A percentile compares a stretch with the other conserved stretches of the same genome.
Evolutionary conservation across 371 early-diverging fungal species (phyloP).

Genomic region (Aphelidium insulamus): DNA sequence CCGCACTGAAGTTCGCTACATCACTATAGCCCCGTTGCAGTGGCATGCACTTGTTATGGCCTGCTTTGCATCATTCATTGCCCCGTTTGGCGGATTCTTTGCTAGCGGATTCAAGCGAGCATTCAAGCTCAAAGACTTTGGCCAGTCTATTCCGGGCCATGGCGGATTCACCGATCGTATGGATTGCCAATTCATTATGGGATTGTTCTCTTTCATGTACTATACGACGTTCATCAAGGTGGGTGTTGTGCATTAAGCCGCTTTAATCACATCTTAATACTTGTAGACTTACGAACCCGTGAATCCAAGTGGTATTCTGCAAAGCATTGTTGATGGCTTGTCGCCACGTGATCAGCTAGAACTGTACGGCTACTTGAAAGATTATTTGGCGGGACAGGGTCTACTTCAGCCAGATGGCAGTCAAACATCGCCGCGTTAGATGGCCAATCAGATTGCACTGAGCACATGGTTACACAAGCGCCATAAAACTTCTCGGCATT

Average conservation of each 20-base stretch:
- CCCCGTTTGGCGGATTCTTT: slow-evolving; percentile 99
- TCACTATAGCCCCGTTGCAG: slow-evolving; percentile 58
- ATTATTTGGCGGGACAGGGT: slow-evolving; percentile 31
- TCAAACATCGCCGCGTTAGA: neutral
- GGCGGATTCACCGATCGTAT: slow-evolving; percentile 98
- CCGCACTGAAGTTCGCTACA: slow-evolving; percentile 3
- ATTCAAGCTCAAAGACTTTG: slow-evolving; percentile 96
- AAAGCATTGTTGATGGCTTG: slow-evolving; percentile 21
- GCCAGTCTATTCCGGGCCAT: slow-evolving; percentile 91
- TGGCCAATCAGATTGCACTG: too few species aligned
- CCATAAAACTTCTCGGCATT: too few species aligned
- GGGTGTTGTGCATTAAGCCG: neutral
- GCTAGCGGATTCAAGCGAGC: slow-evolving; percentile 96
- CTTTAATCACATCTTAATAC: slow-evolving; percentile 3
- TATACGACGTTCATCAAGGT: slow-evolving; percentile 66
- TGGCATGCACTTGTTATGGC: slow-evolving; percentile 75
- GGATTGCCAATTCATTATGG: slow-evolving; percentile 97
- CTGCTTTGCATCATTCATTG: slow-evolving; percentile 86
- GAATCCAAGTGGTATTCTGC: slow-evolving; percentile 28
- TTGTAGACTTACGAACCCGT: slow-evolving; percentile 18
- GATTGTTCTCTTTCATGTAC: slow-evolving; percentile 80
- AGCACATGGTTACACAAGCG: too few species aligned
- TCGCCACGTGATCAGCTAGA: slow-evolving; percentile 27
- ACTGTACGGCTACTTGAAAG: slow-evolving; percentile 24
- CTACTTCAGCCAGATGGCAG: too few species aligned